Evolutionary conservation across 2,329 filamentous ascomycete genomes (phyloP), one percentile per base, ranked within the genome.

Genomic region (Botrytis pseudocinerea): DNA sequence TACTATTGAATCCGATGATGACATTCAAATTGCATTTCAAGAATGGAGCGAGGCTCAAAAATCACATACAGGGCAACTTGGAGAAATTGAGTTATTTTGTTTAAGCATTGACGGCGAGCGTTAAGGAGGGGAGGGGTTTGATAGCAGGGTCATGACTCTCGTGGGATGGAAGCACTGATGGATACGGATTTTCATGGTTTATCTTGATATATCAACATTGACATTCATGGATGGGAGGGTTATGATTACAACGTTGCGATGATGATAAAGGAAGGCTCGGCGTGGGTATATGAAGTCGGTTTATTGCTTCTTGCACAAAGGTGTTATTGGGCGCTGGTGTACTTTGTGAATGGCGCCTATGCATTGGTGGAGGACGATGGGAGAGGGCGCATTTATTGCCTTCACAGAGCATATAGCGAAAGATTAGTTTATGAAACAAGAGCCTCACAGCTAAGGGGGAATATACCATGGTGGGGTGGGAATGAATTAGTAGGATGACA

Each of bases 11-110:
- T 95, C 92, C 75, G 96, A 99, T 79, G 96, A 99, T 79, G 96
- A 98, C 77, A 96, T 99, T 61, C 94, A 97, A 79, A 94, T 96
- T 78, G 96, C 96, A 7, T 97, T 99, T 80, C 91, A 95, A 82
- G 95, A 97, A 78, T 98, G 95, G 95, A 90, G 93, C 48, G 94
- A 97, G 80, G 91, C 90, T 77, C 87, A 90, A 78, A 85, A 87
- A 74, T 86, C 89, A 48, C 84, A 87, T 69, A 62, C 60, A 14
- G 91, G 91, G 61, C 90, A 92, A 77, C 90, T 97, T 61, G 94
- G 93, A 77, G 94, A 97, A 85, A 97, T 97, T 82, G 93, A 97
- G 82, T 88, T 96, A 75, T 95, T 92, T 84, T 95, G 93, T 83
- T 85, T 91, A 76, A 85, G 89, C 80, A 76, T 79, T 40, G 79